These are phyloP conservation scores for Miamiensis avidus DNA, from an alignment of 169 alveolate genomes.

Conservation along the genomic window DNA sequence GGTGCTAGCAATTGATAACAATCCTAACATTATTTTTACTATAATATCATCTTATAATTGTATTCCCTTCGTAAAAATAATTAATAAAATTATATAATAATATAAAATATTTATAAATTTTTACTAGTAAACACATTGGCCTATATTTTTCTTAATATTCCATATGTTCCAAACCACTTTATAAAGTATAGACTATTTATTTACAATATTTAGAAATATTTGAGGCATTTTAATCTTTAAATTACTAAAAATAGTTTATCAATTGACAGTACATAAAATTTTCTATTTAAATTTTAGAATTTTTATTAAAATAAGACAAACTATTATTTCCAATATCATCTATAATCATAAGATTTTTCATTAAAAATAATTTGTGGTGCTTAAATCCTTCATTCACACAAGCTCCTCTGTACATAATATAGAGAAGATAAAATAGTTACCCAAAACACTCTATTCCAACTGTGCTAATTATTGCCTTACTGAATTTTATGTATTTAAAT, in stretches of 20 bases:
- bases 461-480: no score
- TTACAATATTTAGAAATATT: background rate
- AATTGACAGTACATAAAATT: conserved; percentile 14
- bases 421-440: background rate
- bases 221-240: background rate
- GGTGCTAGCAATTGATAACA: no score
- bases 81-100: no score
- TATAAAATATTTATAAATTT: no score
- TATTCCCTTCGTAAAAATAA: no score
- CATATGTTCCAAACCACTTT: conserved; percentile 7
- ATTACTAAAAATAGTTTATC: background rate
- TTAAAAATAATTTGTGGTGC: conserved; percentile 1
- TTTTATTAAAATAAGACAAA: background rate
- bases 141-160: conserved; percentile 15
- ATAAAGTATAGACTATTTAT: background rate
- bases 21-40: no score
- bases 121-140: no score
- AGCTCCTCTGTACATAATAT: conserved; percentile 1
- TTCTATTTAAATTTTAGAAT: background rate
- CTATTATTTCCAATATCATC: conserved; percentile 1
- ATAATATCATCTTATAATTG: no score
- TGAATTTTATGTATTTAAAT: no score
- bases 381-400: background rate
- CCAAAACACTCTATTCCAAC: background rate
- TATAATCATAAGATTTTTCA: conserved; percentile 6